Evolutionary conservation across 768 basidiomycete genomes (phyloP).

Genomic region (Naganishia antarctica): DNA sequence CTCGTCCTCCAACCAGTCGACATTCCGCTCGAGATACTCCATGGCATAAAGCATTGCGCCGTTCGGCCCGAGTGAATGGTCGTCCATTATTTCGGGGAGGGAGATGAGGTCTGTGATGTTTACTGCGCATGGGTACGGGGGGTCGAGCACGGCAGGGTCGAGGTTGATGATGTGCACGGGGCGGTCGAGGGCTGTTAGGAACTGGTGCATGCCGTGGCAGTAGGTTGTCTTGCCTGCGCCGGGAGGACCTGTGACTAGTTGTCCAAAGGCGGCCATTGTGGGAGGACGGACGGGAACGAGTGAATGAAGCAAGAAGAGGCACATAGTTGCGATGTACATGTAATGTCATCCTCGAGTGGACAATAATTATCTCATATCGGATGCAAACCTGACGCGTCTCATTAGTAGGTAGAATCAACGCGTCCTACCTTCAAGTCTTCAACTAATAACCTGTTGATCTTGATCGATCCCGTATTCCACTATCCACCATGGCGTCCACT

Average conservation of each 20-base stretch:
- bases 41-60: slow-evolving; percentile 94
- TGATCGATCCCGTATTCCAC: too few relatives aligned
- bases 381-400: not conserved
- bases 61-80: slow-evolving; percentile 82
- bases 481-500: not conserved
- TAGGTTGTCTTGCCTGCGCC: slow-evolving; percentile 53
- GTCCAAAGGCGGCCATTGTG: slow-evolving; percentile 41
- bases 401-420: not conserved
- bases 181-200: slow-evolving; percentile 77
- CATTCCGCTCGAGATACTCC: slow-evolving; percentile 93
- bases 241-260: slow-evolving; percentile 51
- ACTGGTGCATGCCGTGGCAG: slow-evolving; percentile 54
- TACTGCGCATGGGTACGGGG: slow-evolving; percentile 86
- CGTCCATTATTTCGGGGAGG: slow-evolving; percentile 77
- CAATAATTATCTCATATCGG: not conserved
- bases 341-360: not conserved
- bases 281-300: not conserved
- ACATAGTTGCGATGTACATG: too few relatives aligned
- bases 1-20: slow-evolving; percentile 59
- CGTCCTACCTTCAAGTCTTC: not conserved
- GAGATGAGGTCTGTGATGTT: slow-evolving; percentile 80
- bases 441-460: too few relatives aligned
- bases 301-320: not conserved
- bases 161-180: slow-evolving; percentile 89
- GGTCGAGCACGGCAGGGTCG: slow-evolving; percentile 85